Evolutionary conservation across 176 grass and related monocot genomes (phyloP), one percentile per base, ranked within the genome.

Genomic region (Echinochloa phyllopogon): DNA sequence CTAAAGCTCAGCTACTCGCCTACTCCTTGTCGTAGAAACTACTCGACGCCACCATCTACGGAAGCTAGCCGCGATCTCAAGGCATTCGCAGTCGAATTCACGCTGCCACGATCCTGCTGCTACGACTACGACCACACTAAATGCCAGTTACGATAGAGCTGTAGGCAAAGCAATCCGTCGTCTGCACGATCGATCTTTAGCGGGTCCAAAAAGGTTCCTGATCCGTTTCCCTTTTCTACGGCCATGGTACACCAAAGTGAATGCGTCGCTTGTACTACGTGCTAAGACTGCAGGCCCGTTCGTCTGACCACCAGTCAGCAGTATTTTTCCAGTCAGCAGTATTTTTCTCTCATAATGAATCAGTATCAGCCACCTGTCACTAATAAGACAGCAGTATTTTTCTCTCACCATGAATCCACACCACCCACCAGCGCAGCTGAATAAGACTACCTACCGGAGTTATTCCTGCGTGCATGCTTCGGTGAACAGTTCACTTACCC

Each of bases 41-140:
- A 44, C 50, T 71, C 18, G 17, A 47, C 20, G n/a, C 45, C 17
- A 43, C 0, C 50, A 8, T 71, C 8, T 82, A 52, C 29, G 3
- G 12, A 33, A 48, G 40, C 16, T 63, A n/a, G 10, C 10, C 39
- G 39, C 39, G 15, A 68, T 68, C 62, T 67, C 62, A 24, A 77
- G 21, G 62, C 39, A 23, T 43, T 18, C 17, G 9, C 14, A 20
- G 13, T 8, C 53, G 8, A 36, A 60, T 36, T 15, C 70, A 14
- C 14, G 27, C 33, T 15, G 14, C 16, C 20, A 43, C 6, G 21
- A 45, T 74, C 15, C 24, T 74, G 11, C 17, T 21, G 50, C 49
- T 74, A 74, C 45, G 45, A 72, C 11, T 71, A 72, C 69, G 7
- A 45, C 76, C 11, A 79, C 48, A 65, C 77, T 66, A 64, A 78